phyloP scores from a whole-genome alignment of 176 grass and related monocot species.

The Aechmea fasciata region DNA sequence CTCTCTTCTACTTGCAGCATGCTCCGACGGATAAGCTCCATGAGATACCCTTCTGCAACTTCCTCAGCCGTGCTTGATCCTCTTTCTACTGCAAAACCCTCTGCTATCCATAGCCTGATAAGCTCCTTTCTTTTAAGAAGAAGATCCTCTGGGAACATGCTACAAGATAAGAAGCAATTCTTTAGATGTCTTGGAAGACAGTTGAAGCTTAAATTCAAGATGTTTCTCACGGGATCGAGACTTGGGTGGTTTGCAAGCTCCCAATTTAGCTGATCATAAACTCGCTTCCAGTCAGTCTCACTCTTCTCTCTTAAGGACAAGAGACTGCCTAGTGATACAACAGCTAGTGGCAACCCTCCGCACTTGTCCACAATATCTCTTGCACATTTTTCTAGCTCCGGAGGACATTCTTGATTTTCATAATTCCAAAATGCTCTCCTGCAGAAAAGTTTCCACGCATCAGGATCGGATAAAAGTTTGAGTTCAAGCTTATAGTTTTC shows the following conservation, averaged over 20 bases:
- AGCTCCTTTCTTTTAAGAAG: conserved; percentile 12
- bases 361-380: conserved; percentile 27
- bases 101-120: conserved; percentile 31
- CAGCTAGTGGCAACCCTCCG: conserved; percentile 37
- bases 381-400: conserved; percentile 11
- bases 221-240: conserved; percentile 14
- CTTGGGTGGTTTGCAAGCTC: conserved; percentile 29
- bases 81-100: conserved; percentile 36
- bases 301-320: not conserved
- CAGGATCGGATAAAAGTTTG: not conserved
- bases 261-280: conserved; percentile 30
- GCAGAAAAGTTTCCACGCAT: conserved; percentile 37
- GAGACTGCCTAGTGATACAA: conserved; percentile 16
- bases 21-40: conserved; percentile 22
- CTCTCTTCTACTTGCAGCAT: conserved; percentile 30
- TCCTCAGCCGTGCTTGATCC: conserved; percentile 39
- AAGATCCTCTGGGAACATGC: conserved; percentile 24
- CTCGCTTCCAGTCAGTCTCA: conserved; percentile 15
- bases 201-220: conserved; percentile 20
- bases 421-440: conserved; percentile 24
- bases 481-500: conserved; percentile 20
- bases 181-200: conserved; percentile 18
- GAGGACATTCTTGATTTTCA: conserved; percentile 17
- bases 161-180: conserved; percentile 27
- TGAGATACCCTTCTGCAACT: conserved; percentile 31